Evolutionary conservation across 139 green algal species (phyloP).

Genomic region (Chlorella sorokiniana): DNA sequence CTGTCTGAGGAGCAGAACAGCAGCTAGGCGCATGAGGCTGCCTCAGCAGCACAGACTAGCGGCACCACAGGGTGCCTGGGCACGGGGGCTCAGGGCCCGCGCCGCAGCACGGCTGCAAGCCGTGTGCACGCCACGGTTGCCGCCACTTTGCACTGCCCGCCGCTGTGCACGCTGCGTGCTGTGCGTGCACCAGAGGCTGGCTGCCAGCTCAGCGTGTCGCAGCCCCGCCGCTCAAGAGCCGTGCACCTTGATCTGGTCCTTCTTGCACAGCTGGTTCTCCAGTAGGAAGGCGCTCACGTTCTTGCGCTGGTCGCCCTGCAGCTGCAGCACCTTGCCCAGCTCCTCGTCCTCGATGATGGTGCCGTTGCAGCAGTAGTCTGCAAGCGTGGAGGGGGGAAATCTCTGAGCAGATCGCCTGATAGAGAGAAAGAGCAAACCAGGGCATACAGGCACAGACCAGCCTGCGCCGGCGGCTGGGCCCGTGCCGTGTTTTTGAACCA

Average conservation of each 20-base stretch:
- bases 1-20: not conserved
- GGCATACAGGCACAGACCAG: too few species aligned
- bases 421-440: too few species aligned
- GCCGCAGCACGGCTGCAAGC: not conserved
- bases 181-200: not conserved
- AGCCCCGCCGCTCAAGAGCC: slow-evolving; percentile 76
- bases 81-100: not conserved
- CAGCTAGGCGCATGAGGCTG: slow-evolving; percentile 7
- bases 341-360: slow-evolving; percentile 97
- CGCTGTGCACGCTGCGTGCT: too few species aligned
- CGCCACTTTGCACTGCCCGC: too few species aligned
- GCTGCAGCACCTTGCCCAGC: slow-evolving; percentile 94
- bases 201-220: not conserved
- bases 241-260: slow-evolving; percentile 98
- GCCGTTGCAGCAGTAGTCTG: slow-evolving; percentile 99
- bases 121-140: not conserved
- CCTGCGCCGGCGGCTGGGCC: too few species aligned
- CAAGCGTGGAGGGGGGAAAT: not conserved
- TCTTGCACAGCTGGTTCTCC: slow-evolving; percentile 93
- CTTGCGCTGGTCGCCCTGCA: slow-evolving; percentile 99
- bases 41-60: not conserved
- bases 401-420: too few species aligned
- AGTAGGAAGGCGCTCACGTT: slow-evolving; percentile 96
- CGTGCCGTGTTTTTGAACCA: not conserved
- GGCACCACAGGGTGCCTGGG: not conserved